Evolutionary conservation across 2,329 filamentous ascomycete genomes (phyloP).

Genomic region (Colletotrichum ledebouriae): DNA sequence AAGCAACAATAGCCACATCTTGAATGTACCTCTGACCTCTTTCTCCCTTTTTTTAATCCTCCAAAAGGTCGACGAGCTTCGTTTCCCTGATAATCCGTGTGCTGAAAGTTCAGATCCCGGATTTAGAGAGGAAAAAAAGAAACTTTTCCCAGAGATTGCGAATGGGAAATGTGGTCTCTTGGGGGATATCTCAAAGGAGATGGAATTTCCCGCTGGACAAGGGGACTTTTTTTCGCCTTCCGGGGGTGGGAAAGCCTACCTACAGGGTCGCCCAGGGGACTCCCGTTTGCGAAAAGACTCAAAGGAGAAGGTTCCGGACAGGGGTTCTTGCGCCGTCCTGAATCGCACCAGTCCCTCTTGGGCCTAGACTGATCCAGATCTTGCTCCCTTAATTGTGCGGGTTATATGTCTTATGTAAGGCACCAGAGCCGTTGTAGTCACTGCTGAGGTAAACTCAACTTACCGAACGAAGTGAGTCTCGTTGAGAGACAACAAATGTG

Average conservation of each 20-base stretch:
- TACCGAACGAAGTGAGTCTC: too few species aligned
- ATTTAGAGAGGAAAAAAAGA: conserved; percentile 5
- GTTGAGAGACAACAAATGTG: too few species aligned
- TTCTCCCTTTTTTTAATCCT: conserved; percentile 11
- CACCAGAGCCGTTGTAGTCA: not conserved
- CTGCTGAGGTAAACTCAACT: too few species aligned
- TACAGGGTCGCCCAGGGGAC: conserved; percentile 7
- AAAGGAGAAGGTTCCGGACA: conserved; percentile 38
- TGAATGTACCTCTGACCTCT: conserved; percentile 26
- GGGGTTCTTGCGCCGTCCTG: conserved; percentile 23
- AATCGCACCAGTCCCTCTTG: conserved; percentile 33
- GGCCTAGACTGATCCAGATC: conserved; percentile 36
- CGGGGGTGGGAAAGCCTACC: conserved; percentile 23
- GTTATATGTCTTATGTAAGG: conserved; percentile 29
- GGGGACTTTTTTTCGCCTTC: conserved; percentile 34
- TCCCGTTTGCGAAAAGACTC: conserved; percentile 23
- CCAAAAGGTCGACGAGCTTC: conserved; percentile 10
- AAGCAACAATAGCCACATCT: conserved; percentile 24
- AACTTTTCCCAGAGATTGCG: conserved; percentile 28
- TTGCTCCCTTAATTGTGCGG: conserved; percentile 39
- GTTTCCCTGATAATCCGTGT: conserved; percentile 8
- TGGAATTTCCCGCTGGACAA: conserved; percentile 40
- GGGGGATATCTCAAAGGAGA: conserved; percentile 26
- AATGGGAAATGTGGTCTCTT: conserved; percentile 41
- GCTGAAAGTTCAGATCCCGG: not conserved